Evolutionary conservation across 306 rosid species (phyloP).

Genomic region (Glycine tomentella): DNA sequence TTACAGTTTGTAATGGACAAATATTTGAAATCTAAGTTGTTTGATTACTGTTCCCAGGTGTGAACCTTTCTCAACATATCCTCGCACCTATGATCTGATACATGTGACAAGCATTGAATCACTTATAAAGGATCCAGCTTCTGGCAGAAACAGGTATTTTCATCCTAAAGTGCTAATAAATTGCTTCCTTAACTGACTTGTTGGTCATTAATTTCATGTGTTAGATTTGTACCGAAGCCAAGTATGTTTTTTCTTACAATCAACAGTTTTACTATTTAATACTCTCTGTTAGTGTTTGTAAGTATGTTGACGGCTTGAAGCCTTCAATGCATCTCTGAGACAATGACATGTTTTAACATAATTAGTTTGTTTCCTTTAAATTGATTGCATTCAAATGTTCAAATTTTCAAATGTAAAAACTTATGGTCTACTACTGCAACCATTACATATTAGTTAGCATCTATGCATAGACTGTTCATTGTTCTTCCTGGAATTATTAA

Average conservation of each 20-base stretch:
- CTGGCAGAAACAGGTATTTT: slow-evolving; percentile 76
- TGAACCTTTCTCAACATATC: slow-evolving; percentile 98
- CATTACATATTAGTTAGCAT: neutral
- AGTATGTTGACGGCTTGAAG: neutral
- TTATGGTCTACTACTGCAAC: neutral
- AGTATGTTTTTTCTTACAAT: neutral
- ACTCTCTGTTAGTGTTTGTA: neutral
- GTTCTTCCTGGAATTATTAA: neutral
- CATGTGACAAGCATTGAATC: slow-evolving; percentile 84
- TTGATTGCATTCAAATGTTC: slow-evolving; percentile 5
- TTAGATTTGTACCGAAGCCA: slow-evolving; percentile 10
- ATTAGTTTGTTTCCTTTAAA: neutral
- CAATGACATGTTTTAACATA: neutral
- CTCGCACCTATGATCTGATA: slow-evolving; percentile 89
- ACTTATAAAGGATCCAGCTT: slow-evolving; percentile 71
- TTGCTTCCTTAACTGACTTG: slow-evolving; percentile 8
- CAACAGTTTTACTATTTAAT: neutral
- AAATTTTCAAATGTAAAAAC: neutral
- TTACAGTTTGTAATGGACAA: slow-evolving; percentile 17
- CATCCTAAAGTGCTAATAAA: slow-evolving; percentile 26
- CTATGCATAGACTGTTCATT: neutral
- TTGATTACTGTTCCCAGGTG: slow-evolving; percentile 70
- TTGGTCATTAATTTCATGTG: neutral
- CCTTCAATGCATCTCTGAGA: neutral
- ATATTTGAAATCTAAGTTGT: slow-evolving; percentile 47